Conservation (phyloP, 352 stramenopile species). For the Phytophthora boehmeriae region DNA sequence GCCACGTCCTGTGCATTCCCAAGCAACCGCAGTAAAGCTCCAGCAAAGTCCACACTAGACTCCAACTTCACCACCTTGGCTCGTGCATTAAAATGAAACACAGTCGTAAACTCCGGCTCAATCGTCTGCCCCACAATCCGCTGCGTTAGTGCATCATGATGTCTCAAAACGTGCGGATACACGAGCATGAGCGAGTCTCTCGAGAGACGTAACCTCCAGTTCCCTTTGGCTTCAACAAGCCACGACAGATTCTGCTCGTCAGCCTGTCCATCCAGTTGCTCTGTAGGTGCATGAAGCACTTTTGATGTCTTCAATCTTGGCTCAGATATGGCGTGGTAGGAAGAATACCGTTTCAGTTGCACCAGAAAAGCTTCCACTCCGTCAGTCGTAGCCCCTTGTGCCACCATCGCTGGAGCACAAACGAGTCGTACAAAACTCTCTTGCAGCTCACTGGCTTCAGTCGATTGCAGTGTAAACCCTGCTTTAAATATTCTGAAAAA, state of each 20-base stretch:
- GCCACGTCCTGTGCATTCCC: slow-evolving; percentile 35
- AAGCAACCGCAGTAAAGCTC: slow-evolving; percentile 59
- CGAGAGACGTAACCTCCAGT: slow-evolving; percentile 58
- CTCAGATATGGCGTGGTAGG: slow-evolving; percentile 66
- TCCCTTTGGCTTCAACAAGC: slow-evolving; percentile 43
- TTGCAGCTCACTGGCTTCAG: slow-evolving; percentile 57
- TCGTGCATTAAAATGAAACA: slow-evolving; percentile 60
- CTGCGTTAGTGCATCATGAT: slow-evolving; percentile 53
- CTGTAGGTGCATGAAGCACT: slow-evolving; percentile 35
- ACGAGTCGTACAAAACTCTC: slow-evolving; percentile 63
- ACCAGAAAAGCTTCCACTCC: slow-evolving; percentile 49
- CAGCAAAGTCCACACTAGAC: slow-evolving; percentile 57
- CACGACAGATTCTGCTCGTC: slow-evolving; percentile 31
- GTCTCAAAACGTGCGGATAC: slow-evolving; percentile 64
- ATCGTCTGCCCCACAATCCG: slow-evolving; percentile 67
- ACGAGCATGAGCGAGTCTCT: slow-evolving; percentile 74
- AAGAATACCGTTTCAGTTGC: slow-evolving; percentile 75
- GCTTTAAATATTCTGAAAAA: slow-evolving; percentile 59
- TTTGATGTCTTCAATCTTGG: slow-evolving; percentile 21
- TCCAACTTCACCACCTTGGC: slow-evolving; percentile 65
- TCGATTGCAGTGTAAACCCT: slow-evolving; percentile 71
- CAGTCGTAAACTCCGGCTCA: slow-evolving; percentile 47
- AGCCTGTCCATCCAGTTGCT: slow-evolving; percentile 4
- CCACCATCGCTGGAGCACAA: slow-evolving; percentile 38
- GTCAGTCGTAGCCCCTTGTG: slow-evolving; percentile 38